These are phyloP conservation scores for Colletotrichum sublineola DNA, from an alignment of 2,329 filamentous ascomycete species.

Conservation along the genomic window DNA sequence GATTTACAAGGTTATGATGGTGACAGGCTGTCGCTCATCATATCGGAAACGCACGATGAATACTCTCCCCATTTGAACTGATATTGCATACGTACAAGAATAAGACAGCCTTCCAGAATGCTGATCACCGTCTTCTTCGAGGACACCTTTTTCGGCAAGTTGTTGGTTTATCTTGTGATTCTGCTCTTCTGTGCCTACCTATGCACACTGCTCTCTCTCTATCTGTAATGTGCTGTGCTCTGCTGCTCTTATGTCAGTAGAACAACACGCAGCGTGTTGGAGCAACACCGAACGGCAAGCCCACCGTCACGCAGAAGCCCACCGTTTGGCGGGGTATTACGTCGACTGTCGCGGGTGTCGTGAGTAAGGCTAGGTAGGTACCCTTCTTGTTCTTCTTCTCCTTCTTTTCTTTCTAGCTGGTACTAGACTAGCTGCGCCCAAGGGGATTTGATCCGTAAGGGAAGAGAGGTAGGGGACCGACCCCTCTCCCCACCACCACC, in stretches of 20 bases:
- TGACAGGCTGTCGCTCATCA: neutral
- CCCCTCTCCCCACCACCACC: constrained; percentile 1
- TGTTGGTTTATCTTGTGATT: constrained; percentile 9
- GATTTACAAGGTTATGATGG: constrained; percentile 4
- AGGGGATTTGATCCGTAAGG: neutral
- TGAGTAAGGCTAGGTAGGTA: constrained; percentile 19
- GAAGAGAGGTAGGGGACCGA: neutral
- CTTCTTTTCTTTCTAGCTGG: neutral
- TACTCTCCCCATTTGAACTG: neutral
- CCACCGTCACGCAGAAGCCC: neutral
- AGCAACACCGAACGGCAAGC: neutral
- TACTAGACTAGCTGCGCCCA: neutral
- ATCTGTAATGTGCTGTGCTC: neutral
- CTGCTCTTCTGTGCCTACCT: neutral
- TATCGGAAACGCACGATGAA: neutral
- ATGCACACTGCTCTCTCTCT: neutral
- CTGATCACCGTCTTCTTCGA: neutral
- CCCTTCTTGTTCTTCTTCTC: neutral
- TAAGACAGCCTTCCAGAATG: neutral
- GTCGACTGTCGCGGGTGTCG: constrained; percentile 1
- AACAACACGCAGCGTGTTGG: neutral
- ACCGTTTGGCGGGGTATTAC: constrained; percentile 29
- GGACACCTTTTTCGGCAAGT: neutral
- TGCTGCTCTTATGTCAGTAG: neutral
- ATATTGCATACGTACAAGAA: neutral